Percentiles rank a stretch among this genome's conserved stretches.
phyloP scores from a whole-genome alignment of 1,139 yeast genomes.

The Meyerozyma smithsonii region DNA sequence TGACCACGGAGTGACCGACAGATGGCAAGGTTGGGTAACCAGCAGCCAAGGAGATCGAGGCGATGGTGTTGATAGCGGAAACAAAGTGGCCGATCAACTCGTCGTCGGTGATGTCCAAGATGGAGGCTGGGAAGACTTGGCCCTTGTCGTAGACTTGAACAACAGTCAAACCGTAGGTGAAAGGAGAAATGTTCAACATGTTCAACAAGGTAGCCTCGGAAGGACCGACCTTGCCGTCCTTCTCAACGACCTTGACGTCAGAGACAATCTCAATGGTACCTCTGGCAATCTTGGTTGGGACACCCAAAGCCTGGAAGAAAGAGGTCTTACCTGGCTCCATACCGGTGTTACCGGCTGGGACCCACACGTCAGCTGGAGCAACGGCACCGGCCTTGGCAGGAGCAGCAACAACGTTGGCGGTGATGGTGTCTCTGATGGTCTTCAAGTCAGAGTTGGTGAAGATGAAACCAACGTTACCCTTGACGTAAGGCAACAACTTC shows the following conservation, averaged over 20 bases:
- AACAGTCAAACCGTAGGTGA: constrained; percentile 97
- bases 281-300: constrained; percentile 99
- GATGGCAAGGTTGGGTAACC: constrained; percentile 99
- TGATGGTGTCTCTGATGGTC: constrained; percentile 80
- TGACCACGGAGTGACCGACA: constrained; percentile 97
- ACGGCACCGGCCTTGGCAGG: constrained; percentile 99
- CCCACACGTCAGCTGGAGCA: constrained; percentile 96
- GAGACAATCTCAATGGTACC: constrained; percentile 99
- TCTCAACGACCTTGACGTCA: constrained; percentile 92
- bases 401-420: constrained; percentile 96
- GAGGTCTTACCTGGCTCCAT: constrained; percentile 99
- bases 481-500: constrained; percentile 89
- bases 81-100: constrained; percentile 91
- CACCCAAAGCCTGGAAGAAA: constrained; percentile 99
- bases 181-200: constrained; percentile 99
- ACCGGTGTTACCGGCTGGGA: constrained; percentile 99
- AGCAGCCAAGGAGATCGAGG: constrained; percentile 94
- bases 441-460: constrained; percentile 97
- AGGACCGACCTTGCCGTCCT: constrained; percentile 91
- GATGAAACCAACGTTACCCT: constrained; percentile 98
- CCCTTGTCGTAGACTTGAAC: constrained; percentile 98
- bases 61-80: constrained; percentile 88
- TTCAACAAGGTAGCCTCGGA: constrained; percentile 98
- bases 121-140: constrained; percentile 93
- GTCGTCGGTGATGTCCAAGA: constrained; percentile 98